Percentiles rank a stretch among this genome's conserved stretches.
Conservation (phyloP, 306 rosid genomes). For the Trichosanthes cucumerina region DNA sequence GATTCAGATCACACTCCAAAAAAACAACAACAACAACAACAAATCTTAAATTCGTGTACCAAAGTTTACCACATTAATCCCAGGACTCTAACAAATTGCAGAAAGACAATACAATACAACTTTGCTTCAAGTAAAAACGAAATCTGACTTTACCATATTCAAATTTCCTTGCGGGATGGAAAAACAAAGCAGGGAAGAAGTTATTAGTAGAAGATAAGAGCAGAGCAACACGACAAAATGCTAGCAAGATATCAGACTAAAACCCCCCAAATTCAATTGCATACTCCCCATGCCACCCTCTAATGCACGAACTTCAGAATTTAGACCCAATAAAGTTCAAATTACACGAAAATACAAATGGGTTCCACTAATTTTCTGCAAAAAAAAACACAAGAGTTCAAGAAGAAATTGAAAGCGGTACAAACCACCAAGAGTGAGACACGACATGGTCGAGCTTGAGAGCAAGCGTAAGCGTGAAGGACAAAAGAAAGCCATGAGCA, state of each 20-base stretch:
- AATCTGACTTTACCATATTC: not conserved
- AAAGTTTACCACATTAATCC: not conserved
- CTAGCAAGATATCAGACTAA: not conserved
- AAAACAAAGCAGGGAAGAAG: not conserved
- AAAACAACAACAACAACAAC: not conserved
- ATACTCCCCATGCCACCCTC: not conserved
- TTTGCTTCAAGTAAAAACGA: not conserved
- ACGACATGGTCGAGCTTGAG: conserved; percentile 53
- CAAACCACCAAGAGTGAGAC: conserved; percentile 69
- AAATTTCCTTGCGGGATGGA: not conserved
- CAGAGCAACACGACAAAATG: not conserved
- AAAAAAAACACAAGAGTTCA: not conserved
- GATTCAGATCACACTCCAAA: not conserved
- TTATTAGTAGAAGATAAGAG: not conserved
- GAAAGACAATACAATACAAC: not conserved
- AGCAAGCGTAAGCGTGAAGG: conserved; percentile 56
- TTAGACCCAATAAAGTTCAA: not conserved
- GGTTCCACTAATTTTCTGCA: not conserved
- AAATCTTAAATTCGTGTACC: not conserved
- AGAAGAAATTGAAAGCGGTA: not conserved
- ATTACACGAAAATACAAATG: not conserved
- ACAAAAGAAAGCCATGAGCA: conserved; percentile 59
- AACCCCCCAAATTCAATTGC: not conserved
- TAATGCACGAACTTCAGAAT: not conserved
- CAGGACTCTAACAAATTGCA: not conserved